These are phyloP conservation scores for Citrullus colocynthis DNA, from an alignment of 306 rosid species.

Conservation along the genomic window DNA sequence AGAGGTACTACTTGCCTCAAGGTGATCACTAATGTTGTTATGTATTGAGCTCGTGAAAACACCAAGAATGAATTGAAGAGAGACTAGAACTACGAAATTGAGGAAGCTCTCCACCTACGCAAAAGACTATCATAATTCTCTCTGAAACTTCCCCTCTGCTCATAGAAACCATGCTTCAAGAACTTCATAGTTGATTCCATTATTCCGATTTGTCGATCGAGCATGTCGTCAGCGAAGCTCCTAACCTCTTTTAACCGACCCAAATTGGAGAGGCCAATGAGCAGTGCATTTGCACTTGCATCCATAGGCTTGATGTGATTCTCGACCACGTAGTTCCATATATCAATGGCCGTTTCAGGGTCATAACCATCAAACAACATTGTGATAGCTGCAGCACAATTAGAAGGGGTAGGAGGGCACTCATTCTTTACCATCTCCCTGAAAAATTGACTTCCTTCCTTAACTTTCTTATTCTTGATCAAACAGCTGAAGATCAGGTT, in stretches of 20 bases:
- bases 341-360: conserved; percentile 47
- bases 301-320: conserved; percentile 34
- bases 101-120: conserved; percentile 29
- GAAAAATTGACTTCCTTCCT: conserved; percentile 32
- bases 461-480: conserved; percentile 39
- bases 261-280: conserved; percentile 45
- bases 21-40: background rate
- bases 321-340: conserved; percentile 54
- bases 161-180: conserved; percentile 37
- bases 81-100: background rate
- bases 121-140: conserved; percentile 41
- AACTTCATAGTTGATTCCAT: conserved; percentile 43
- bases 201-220: conserved; percentile 32
- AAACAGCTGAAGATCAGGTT: conserved; percentile 59
- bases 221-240: conserved; percentile 38
- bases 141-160: conserved; percentile 39
- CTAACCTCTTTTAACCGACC: conserved; percentile 37
- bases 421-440: conserved; percentile 67
- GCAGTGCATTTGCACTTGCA: conserved; percentile 44
- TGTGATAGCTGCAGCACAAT: conserved; percentile 37
- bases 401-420: conserved; percentile 31
- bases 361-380: conserved; percentile 52
- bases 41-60: background rate
- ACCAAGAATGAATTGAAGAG: background rate
- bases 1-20: background rate